These are phyloP conservation scores for Podospora bellae-mahoneyi DNA, from an alignment of 495 filamentous ascomycete species.

Conservation along the genomic window DNA sequence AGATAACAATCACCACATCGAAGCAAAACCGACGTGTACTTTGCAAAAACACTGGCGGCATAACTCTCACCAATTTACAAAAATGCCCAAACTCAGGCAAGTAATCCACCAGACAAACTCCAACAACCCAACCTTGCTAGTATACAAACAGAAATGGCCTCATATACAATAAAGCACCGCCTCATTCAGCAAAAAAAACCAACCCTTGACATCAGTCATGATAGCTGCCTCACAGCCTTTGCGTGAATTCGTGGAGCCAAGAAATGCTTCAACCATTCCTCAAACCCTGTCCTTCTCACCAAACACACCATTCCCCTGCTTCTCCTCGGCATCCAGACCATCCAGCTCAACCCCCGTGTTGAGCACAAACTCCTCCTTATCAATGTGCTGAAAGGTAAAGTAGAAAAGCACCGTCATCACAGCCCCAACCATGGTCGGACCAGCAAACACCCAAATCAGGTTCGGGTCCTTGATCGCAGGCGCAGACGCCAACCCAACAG, in stretches of 20 bases:
- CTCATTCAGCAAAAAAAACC: neutral
- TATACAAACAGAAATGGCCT: neutral
- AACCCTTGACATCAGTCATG: neutral
- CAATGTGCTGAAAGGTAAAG: slow-evolving; percentile 51
- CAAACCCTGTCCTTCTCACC: neutral
- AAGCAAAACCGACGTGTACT: neutral
- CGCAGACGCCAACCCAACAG: slow-evolving; percentile 54
- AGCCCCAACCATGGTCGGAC: slow-evolving; percentile 45
- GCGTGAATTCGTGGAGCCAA: too few relatives aligned
- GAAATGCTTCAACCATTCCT: too few relatives aligned
- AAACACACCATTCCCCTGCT: neutral
- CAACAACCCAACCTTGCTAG: neutral
- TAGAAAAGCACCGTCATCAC: slow-evolving; percentile 48
- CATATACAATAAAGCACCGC: neutral
- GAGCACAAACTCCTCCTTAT: slow-evolving; percentile 44
- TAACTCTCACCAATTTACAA: neutral
- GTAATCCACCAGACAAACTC: neutral
- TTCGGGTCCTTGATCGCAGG: slow-evolving; percentile 62
- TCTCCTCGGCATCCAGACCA: neutral
- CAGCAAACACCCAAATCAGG: slow-evolving; percentile 55
- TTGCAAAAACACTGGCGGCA: neutral
- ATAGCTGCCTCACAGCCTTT: neutral
- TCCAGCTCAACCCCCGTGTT: slow-evolving; percentile 16
- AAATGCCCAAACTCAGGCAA: neutral
- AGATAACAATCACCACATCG: neutral